Base-by-base conservation (phyloP, 768 basidiomycete genomes). In the Macrocybe gigantea region DNA sequence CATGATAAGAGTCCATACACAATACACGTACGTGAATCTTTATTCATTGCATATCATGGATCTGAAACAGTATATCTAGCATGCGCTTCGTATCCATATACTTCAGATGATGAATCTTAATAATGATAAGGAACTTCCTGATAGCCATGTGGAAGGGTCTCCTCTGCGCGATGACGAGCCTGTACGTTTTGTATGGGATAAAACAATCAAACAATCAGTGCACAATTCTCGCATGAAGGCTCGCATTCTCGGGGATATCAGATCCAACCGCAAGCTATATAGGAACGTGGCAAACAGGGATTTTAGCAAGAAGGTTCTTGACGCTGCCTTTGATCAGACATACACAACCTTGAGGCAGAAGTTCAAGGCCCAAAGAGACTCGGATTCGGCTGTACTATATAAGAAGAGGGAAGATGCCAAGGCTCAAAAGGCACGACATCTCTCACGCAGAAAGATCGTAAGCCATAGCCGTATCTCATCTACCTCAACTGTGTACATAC, bases 151-250 rank as follows among this genome's bases (percentile, higher is more conserved):
- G 7, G 85, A 88, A 56, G 82, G 78, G 11, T 66, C 61, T 8
- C 56, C 64, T 3, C 55, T 81, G 1, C 67, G 64, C 2, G 56
- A 68, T 8, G 60, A 70, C 14, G 74, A 81, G n/a, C 77, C 84
- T 1, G 70, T 88, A 10, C 81, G 86, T 13, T 88, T 88, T 53
- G 81, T 87, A 4, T 89, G 87, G 87, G 80, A 83, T 51, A 86
- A 85, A 60, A 89, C 87, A 2, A 70, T 77, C 8, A 85, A 80
- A 50, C 83, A 88, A 55, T 88, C 85, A 1, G 73, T 79, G 13
- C 86, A 88, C 56, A 89, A 89, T 49, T 69, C 73, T 7, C 73
- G 76, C 10, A 88, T 88, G 85, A 88, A 83, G 65, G 63, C 70
- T 11, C 79, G 80, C 7, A 61, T 87, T 6, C 59, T 88, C 14